Percentiles rank a stretch among this genome's conserved stretches.
These are phyloP conservation scores for Deinandra increscens DNA, from an alignment of 129 eudicot genomes.

Conservation along the genomic window DNA sequence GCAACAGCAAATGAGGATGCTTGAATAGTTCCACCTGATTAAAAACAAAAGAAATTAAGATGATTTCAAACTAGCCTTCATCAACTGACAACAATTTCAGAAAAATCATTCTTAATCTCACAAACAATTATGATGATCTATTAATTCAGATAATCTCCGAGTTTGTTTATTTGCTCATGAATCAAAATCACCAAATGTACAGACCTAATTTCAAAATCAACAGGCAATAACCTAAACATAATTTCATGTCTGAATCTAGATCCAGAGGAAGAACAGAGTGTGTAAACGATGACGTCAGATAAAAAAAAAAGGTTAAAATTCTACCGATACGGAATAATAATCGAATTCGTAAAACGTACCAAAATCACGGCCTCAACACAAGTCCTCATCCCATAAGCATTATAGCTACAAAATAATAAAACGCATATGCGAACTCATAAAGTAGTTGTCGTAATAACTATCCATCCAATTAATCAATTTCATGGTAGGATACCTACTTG, in stretches of 20 bases:
- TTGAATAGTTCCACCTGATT: slow-evolving; percentile 75
- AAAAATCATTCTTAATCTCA: not conserved
- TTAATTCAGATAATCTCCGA: no score
- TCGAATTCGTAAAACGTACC: slow-evolving; percentile 37
- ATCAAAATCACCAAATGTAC: not conserved
- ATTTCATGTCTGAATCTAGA: not conserved
- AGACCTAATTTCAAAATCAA: no score
- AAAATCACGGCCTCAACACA: slow-evolving; percentile 73
- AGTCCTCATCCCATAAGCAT: slow-evolving; percentile 62
- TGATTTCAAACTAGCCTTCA: slow-evolving; percentile 2
- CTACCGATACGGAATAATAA: no score
- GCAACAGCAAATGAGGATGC: slow-evolving; percentile 70
- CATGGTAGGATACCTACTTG: slow-evolving; percentile 35
- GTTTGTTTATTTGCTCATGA: not conserved
- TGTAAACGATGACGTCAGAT: not conserved
- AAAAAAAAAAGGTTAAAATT: not conserved
- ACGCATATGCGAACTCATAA: slow-evolving; percentile 6
- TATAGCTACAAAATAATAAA: slow-evolving; percentile 46
- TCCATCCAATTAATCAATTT: not conserved
- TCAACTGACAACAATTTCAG: not conserved
- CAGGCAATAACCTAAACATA: not conserved
- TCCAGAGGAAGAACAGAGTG: not conserved
- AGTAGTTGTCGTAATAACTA: not conserved
- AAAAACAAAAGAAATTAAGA: no score
- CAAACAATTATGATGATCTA: not conserved